phyloP scores from a whole-genome alignment of 2,329 filamentous ascomycete genomes.

The Pezicula radicicola region DNA sequence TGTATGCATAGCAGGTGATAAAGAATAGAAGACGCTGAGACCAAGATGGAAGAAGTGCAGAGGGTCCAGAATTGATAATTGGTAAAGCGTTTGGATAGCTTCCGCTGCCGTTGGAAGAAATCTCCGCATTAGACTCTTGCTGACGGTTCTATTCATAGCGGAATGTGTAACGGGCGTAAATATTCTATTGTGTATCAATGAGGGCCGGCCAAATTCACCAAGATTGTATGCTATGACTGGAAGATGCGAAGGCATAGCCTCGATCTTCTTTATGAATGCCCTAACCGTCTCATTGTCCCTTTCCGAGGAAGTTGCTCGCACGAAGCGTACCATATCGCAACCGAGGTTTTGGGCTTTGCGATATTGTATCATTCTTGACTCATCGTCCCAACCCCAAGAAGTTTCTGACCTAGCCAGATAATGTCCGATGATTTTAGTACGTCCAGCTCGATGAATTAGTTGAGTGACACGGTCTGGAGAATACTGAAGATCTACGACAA shows the following conservation, averaged over 20 bases:
- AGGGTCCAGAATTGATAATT: slow-evolving; percentile 63
- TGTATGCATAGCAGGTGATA: slow-evolving; percentile 78
- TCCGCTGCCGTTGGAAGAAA: slow-evolving; percentile 51
- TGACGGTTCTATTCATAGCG: slow-evolving; percentile 54
- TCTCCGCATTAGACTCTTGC: slow-evolving; percentile 24
- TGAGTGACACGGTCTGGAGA: slow-evolving; percentile 40
- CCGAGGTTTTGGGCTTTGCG: slow-evolving; percentile 46
- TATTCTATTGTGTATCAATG: slow-evolving; percentile 53
- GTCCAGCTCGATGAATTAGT: slow-evolving; percentile 44
- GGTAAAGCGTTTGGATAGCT: slow-evolving; percentile 62
- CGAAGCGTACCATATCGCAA: slow-evolving; percentile 54
- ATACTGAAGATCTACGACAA: slow-evolving; percentile 59
- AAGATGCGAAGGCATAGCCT: slow-evolving; percentile 21
- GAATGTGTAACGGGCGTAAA: slow-evolving; percentile 53
- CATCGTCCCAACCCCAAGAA: slow-evolving; percentile 43
- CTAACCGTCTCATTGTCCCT: slow-evolving; percentile 44
- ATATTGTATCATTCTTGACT: slow-evolving; percentile 45
- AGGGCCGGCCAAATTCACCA: slow-evolving; percentile 50
- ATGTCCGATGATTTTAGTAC: slow-evolving; percentile 52
- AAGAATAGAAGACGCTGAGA: slow-evolving; percentile 67
- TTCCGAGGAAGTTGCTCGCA: slow-evolving; percentile 43
- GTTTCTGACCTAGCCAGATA: slow-evolving; percentile 34
- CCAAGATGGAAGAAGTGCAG: slow-evolving; percentile 74
- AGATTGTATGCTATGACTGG: slow-evolving; percentile 52
- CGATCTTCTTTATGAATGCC: slow-evolving; percentile 21